Evolutionary conservation across 2,329 filamentous ascomycete species (phyloP).

Genomic region (Ilyonectria robusta): DNA sequence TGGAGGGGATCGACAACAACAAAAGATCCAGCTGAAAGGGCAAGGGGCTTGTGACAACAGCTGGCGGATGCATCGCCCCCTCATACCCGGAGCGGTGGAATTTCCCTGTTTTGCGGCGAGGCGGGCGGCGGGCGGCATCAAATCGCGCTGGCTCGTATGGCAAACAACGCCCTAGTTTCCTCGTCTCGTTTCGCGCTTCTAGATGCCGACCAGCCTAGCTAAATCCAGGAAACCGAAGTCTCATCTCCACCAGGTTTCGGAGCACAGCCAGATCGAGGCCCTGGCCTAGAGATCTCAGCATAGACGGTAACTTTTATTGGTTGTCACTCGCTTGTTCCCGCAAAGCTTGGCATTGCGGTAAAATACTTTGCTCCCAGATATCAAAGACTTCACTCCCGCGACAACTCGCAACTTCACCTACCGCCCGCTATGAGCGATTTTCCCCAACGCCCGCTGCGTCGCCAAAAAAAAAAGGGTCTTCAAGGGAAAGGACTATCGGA

Average conservation of each 20-base stretch:
- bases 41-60: conserved; percentile 20
- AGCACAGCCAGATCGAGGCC: conserved; percentile 19
- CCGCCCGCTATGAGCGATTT: conserved; percentile 39
- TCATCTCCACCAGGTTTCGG: conserved; percentile 18
- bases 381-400: conserved; percentile 31
- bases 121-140: neutral
- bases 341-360: conserved; percentile 27
- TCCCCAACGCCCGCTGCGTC: conserved; percentile 30
- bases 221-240: conserved; percentile 27
- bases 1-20: conserved; percentile 11
- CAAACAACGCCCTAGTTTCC: neutral
- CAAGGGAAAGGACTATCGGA: conserved; percentile 15
- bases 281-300: conserved; percentile 12
- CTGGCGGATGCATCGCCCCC: conserved; percentile 15
- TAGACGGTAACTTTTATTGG: conserved; percentile 36
- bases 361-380: conserved; percentile 31
- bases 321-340: conserved; percentile 39
- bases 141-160: conserved; percentile 10
- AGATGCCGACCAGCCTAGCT: conserved; percentile 27
- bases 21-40: conserved; percentile 13
- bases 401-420: conserved; percentile 33
- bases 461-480: conserved; percentile 7
- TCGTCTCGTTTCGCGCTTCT: conserved; percentile 14
- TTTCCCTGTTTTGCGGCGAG: conserved; percentile 10
- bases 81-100: conserved; percentile 13